phyloP scores from a whole-genome alignment of 2,329 filamentous ascomycete genomes.

The Fusarium fujikuroi region DNA sequence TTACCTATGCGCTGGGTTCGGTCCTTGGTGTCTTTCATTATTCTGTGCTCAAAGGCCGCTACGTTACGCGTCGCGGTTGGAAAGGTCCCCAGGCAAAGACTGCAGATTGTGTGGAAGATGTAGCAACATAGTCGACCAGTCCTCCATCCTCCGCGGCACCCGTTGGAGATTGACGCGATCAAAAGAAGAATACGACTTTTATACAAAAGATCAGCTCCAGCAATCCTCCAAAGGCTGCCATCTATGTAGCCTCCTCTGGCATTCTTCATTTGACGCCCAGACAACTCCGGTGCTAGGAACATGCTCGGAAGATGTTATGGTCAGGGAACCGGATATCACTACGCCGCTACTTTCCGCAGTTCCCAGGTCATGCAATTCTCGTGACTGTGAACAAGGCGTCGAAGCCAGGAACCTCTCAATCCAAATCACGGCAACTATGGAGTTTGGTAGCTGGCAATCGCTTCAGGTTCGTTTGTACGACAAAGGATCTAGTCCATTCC shows the following conservation, averaged over 20 bases:
- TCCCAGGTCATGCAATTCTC: accelerated
- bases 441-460: accelerated
- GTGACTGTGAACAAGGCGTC: not conserved
- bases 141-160: not conserved
- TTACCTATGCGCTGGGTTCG: not conserved
- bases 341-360: not conserved
- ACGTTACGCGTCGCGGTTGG: not conserved
- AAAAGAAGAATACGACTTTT: not conserved
- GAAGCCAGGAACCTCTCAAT: accelerated
- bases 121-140: not conserved
- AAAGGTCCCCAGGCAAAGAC: accelerated
- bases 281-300: accelerated
- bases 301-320: accelerated
- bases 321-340: accelerated
- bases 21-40: not conserved
- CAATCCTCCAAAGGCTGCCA: not conserved
- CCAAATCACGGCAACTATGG: not conserved
- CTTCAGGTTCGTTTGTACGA: not conserved
- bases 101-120: not conserved
- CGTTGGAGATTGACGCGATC: not conserved
- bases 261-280: accelerated
- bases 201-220: not conserved
- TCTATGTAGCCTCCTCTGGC: not conserved
- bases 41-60: not conserved
- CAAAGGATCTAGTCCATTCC: accelerated